Evolutionary conservation across 2,329 filamentous ascomycete species (phyloP), one percentile per base, ranked within the genome.

Genomic region (Exophiala sideris): DNA sequence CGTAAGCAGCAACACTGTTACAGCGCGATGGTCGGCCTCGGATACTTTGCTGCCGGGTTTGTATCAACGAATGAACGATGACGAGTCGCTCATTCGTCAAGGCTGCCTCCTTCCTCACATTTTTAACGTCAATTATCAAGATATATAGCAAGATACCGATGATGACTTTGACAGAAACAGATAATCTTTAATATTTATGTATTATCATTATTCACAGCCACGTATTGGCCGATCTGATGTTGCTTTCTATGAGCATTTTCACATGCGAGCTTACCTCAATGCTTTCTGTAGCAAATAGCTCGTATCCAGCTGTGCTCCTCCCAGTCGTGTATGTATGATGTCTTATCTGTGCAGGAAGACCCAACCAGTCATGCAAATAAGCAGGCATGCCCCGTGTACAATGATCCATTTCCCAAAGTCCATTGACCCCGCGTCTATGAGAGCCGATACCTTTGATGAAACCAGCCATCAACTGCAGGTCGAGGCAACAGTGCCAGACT

Each of bases 241-340:
- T 34, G 39, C 46, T 40, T n/a, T 39, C 34, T 48, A 12, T 29
- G 21, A 11, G 4, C 12, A 20, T 14, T 21, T 21, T 48, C 35
- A 35, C 29, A 45, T 49, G 33, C 47, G 33, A 42, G 48, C 45
- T 18, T 50, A 54, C 48, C 52, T 46, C 39, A 46, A 46, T 52
- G 49, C 49, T 38, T 52, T 45, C 20, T 21, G 41, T 56, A 40
- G 20, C 20, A 33, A 46, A 45, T 52, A 55, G 51, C 56, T 48
- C 56, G 45, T 58, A 58, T 55, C 52, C 56, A 58, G 56, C 48
- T 55, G 44, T 53, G 12, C 38, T 40, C 20, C 24, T 24, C 42
- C 44, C 24, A 34, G 47, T 48, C 56, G 21, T 52, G 56, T 58
- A 56, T 53, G 45, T 57, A 16, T 56, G 48, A 35, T 55, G 36